These are phyloP conservation scores for Metschnikowia borealis DNA, from an alignment of 805 yeast species.

Conservation along the genomic window DNA sequence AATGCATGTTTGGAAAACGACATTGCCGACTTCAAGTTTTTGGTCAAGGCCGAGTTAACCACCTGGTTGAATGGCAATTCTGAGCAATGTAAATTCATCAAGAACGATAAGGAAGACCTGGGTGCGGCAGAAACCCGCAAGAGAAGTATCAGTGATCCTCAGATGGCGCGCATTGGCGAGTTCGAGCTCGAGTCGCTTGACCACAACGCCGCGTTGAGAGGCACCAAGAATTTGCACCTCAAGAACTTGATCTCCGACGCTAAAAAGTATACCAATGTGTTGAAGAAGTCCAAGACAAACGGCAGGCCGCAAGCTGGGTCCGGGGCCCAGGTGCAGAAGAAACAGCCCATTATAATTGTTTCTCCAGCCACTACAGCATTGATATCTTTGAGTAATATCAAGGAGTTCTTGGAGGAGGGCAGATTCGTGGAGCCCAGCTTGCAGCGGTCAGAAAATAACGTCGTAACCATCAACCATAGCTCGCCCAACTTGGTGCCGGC, in stretches of 20 bases:
- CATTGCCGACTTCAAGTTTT: constrained; percentile 69
- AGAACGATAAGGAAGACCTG: constrained; percentile 15
- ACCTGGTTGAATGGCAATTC: constrained; percentile 76
- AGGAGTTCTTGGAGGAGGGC: constrained; percentile 62
- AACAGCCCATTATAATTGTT: constrained; percentile 42
- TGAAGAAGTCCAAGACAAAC: constrained; percentile 31
- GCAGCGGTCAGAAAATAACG: constrained; percentile 30
- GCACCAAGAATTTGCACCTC: constrained; percentile 63
- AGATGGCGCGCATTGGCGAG: constrained; percentile 41
- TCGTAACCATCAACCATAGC: constrained; percentile 51
- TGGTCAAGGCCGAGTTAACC: constrained; percentile 79
- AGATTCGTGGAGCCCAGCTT: constrained; percentile 52
- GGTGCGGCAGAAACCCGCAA: constrained; percentile 9
- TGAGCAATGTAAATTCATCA: constrained; percentile 53
- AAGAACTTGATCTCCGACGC: constrained; percentile 68
- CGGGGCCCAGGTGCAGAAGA: constrained; percentile 19
- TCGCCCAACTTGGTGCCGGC: constrained; percentile 51
- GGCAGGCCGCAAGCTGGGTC: constrained; percentile 6
- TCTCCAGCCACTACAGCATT: constrained; percentile 44
- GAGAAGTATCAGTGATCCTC: constrained; percentile 39
- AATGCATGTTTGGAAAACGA: constrained; percentile 61
- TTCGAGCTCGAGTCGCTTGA: constrained; percentile 52
- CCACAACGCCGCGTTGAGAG: constrained; percentile 61
- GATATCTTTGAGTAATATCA: constrained; percentile 37
- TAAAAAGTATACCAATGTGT: constrained; percentile 49